A percentile compares a stretch with the other conserved stretches of the same genome.
Conservation (phyloP, 495 filamentous ascomycete species). For the Penicillium odoratum region DNA sequence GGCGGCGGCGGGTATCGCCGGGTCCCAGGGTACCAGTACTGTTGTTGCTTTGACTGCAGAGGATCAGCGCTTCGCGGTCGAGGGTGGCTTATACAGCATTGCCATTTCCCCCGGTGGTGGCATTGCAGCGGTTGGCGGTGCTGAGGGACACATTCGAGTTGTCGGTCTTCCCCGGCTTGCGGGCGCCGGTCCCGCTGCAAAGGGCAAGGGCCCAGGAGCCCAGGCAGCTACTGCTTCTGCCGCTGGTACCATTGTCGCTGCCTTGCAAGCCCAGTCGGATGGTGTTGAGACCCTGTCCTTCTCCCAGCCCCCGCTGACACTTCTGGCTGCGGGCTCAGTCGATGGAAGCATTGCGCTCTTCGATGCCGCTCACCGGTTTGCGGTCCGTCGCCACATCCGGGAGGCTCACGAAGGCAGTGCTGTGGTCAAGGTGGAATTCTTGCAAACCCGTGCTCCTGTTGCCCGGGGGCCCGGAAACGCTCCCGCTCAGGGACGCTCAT, state of each 20-base stretch:
- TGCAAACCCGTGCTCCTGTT: slow-evolving; percentile 43
- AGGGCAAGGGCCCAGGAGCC: slow-evolving; percentile 36
- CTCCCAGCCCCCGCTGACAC: slow-evolving; percentile 66
- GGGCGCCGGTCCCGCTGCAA: slow-evolving; percentile 31
- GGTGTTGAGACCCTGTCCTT: slow-evolving; percentile 86
- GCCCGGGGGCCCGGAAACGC: slow-evolving; percentile 29
- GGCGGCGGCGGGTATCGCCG: slow-evolving; percentile 68
- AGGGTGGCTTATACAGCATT: slow-evolving; percentile 86
- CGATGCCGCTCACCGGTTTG: slow-evolving; percentile 80
- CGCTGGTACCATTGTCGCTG: slow-evolving; percentile 76
- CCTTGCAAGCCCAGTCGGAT: slow-evolving; percentile 70
- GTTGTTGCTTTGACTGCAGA: slow-evolving; percentile 77
- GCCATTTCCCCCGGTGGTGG: slow-evolving; percentile 74
- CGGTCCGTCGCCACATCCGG: slow-evolving; percentile 72
- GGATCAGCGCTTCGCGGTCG: slow-evolving; percentile 88
- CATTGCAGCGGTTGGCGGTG: slow-evolving; percentile 84
- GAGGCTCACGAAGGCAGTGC: slow-evolving; percentile 78
- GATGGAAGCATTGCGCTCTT: slow-evolving; percentile 89
- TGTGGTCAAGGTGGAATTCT: slow-evolving; percentile 91
- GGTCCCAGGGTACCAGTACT: slow-evolving; percentile 64
- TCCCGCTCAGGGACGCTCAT: slow-evolving; percentile 42
- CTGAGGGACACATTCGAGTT: slow-evolving; percentile 77
- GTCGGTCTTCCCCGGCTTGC: slow-evolving; percentile 76
- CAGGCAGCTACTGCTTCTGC: slow-evolving; percentile 55
- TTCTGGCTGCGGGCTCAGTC: slow-evolving; percentile 86